Conservation (phyloP, 176 grass and related monocot genomes). For the Metroxylon sagu region DNA sequence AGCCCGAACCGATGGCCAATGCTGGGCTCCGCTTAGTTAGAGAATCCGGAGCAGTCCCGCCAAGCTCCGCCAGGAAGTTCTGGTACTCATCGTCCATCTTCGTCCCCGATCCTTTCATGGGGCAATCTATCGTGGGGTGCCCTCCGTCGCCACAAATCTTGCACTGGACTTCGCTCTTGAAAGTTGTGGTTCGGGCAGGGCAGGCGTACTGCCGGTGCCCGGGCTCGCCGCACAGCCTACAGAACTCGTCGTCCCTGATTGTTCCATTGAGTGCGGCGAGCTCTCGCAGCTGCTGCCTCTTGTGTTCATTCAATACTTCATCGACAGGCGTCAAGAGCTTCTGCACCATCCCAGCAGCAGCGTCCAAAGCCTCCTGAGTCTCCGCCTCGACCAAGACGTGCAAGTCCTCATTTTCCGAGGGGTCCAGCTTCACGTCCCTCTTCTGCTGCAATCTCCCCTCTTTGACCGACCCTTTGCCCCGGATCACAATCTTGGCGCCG, state of each 20-base stretch:
- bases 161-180: slow-evolving; percentile 89
- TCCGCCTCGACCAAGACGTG: slow-evolving; percentile 95
- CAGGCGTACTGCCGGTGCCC: slow-evolving; percentile 85
- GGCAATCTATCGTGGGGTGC: slow-evolving; percentile 92
- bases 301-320: slow-evolving; percentile 96
- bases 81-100: slow-evolving; percentile 99
- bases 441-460: slow-evolving; percentile 92
- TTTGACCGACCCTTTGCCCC: slow-evolving; percentile 90
- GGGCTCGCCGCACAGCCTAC: slow-evolving; percentile 79
- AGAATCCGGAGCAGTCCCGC: slow-evolving; percentile 77
- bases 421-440: slow-evolving; percentile 81
- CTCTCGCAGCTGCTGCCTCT: slow-evolving; percentile 88
- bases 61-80: slow-evolving; percentile 93
- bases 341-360: slow-evolving; percentile 85
- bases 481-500: slow-evolving; percentile 86
- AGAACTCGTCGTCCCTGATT: slow-evolving; percentile 95
- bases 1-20: slow-evolving; percentile 15
- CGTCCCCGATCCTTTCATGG: slow-evolving; percentile 78
- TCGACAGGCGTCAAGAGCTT: slow-evolving; percentile 91
- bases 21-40: slow-evolving; percentile 42
- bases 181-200: slow-evolving; percentile 47
- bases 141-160: slow-evolving; percentile 94
- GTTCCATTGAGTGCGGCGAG: slow-evolving; percentile 77
- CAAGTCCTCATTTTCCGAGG: slow-evolving; percentile 84
- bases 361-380: slow-evolving; percentile 69